These are phyloP conservation scores for Escallonia rubra DNA, from an alignment of 129 eudicot species.

Conservation along the genomic window DNA sequence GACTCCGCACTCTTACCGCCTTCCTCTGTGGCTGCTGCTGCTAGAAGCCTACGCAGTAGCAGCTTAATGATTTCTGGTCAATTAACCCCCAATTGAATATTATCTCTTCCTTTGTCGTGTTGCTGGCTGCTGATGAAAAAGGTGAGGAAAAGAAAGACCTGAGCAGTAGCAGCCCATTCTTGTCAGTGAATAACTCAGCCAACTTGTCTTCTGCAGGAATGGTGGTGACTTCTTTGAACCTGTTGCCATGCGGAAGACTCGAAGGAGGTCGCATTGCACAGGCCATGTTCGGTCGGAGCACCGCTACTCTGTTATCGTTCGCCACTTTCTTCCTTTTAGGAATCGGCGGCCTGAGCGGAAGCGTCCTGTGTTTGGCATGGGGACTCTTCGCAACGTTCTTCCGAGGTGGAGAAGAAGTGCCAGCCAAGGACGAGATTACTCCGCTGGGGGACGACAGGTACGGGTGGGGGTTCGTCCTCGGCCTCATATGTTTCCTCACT, in stretches of 20 bases:
- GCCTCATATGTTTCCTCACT: constrained; percentile 81
- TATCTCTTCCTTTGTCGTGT: too few relatives aligned
- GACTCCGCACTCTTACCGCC: too few relatives aligned
- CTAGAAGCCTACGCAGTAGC: too few relatives aligned
- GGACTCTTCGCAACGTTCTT: constrained; percentile 87
- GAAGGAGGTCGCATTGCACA: constrained; percentile 98
- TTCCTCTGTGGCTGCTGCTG: too few relatives aligned
- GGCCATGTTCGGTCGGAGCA: constrained; percentile 89
- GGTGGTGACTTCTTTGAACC: constrained; percentile 93
- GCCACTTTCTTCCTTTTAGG: constrained; percentile 65
- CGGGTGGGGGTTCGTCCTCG: constrained; percentile 85
- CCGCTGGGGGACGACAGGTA: constrained; percentile 78
- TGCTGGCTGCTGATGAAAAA: too few relatives aligned
- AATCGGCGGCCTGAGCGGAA: constrained; percentile 83
- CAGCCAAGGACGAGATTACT: constrained; percentile 89
- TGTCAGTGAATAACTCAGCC: background rate
- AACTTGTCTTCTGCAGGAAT: constrained; percentile 41
- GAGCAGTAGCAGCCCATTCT: too few relatives aligned
- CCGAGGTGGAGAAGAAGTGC: constrained; percentile 94
- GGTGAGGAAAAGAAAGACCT: too few relatives aligned
- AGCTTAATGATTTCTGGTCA: too few relatives aligned
- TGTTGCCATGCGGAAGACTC: constrained; percentile 89
- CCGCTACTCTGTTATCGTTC: constrained; percentile 56
- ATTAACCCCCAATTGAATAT: too few relatives aligned
- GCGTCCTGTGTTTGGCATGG: constrained; percentile 89